Conservation (phyloP, 352 stramenopile species). For the Phytophthora palmivora region DNA sequence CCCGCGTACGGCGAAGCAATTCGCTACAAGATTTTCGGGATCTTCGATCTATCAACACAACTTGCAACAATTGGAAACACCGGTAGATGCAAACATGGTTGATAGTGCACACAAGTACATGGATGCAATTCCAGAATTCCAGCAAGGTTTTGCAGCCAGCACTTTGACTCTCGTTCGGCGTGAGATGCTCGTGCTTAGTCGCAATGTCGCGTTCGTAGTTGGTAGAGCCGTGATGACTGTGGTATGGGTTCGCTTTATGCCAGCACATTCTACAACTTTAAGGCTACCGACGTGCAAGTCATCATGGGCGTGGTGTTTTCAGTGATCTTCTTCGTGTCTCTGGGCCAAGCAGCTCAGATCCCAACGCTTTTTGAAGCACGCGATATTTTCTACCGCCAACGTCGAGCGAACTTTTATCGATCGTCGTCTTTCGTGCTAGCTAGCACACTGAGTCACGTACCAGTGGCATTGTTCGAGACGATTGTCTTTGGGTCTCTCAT, state of each 20-base stretch:
- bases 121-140: constrained; percentile 62
- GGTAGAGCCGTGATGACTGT: constrained; percentile 50
- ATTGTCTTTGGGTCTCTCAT: constrained; percentile 79
- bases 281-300: constrained; percentile 45
- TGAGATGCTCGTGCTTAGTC: constrained; percentile 60
- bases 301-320: constrained; percentile 86
- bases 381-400: constrained; percentile 54
- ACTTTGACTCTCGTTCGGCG: constrained; percentile 49
- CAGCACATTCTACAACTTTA: constrained; percentile 53
- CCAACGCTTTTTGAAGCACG: constrained; percentile 80
- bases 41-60: constrained; percentile 31
- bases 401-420: constrained; percentile 56
- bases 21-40: constrained; percentile 34
- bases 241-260: constrained; percentile 50
- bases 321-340: constrained; percentile 74
- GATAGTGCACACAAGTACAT: constrained; percentile 74
- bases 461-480: constrained; percentile 62
- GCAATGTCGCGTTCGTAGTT: constrained; percentile 49
- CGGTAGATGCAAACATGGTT: constrained; percentile 19
- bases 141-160: constrained; percentile 36
- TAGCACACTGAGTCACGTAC: constrained; percentile 42
- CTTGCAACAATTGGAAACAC: constrained; percentile 28
- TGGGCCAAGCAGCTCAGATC: constrained; percentile 77
- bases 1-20: constrained; percentile 37
- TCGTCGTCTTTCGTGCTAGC: constrained; percentile 75